Evolutionary conservation across 2,329 filamentous ascomycete genomes (phyloP).

Genomic region (Neodidymelliopsis sp.): DNA sequence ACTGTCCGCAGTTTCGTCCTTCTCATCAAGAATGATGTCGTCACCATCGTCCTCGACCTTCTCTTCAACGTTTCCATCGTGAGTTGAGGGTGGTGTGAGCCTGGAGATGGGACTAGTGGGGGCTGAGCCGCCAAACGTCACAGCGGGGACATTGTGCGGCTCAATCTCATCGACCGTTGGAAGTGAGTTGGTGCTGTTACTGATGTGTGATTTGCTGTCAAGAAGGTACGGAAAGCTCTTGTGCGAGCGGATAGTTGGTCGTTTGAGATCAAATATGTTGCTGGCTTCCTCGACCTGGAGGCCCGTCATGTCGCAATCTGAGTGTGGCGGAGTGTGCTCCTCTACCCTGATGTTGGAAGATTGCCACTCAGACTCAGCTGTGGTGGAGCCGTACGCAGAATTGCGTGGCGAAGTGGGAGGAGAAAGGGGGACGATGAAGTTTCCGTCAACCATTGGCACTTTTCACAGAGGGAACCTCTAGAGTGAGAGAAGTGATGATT

Average conservation of each 20-base stretch:
- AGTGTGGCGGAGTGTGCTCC: conserved; percentile 44
- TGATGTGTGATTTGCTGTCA: conserved; percentile 43
- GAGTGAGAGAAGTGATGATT: conserved; percentile 27
- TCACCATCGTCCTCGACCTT: conserved; percentile 50
- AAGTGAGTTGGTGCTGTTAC: conserved; percentile 37
- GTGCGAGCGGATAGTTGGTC: conserved; percentile 52
- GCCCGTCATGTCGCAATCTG: conserved; percentile 49
- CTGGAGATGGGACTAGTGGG: conserved; percentile 56
- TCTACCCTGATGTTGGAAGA: conserved; percentile 27
- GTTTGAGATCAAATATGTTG: conserved; percentile 47
- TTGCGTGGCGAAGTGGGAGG: conserved; percentile 60
- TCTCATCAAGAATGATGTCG: conserved; percentile 51
- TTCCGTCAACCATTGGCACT: conserved; percentile 55
- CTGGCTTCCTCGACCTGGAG: conserved; percentile 47
- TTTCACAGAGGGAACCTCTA: conserved; percentile 29
- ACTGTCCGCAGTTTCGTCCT: conserved; percentile 43
- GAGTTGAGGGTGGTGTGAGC: conserved; percentile 54
- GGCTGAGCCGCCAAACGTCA: conserved; percentile 53
- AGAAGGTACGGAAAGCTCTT: conserved; percentile 55
- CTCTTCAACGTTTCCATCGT: conserved; percentile 45
- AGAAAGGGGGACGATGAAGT: conserved; percentile 56
- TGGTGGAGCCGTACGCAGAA: conserved; percentile 56
- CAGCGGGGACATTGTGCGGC: conserved; percentile 42
- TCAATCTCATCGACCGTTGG: conserved; percentile 47
- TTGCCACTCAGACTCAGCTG: conserved; percentile 55